These are phyloP conservation scores for Porcisia hertigi DNA, from an alignment of 208 protist genomes.

Conservation along the genomic window DNA sequence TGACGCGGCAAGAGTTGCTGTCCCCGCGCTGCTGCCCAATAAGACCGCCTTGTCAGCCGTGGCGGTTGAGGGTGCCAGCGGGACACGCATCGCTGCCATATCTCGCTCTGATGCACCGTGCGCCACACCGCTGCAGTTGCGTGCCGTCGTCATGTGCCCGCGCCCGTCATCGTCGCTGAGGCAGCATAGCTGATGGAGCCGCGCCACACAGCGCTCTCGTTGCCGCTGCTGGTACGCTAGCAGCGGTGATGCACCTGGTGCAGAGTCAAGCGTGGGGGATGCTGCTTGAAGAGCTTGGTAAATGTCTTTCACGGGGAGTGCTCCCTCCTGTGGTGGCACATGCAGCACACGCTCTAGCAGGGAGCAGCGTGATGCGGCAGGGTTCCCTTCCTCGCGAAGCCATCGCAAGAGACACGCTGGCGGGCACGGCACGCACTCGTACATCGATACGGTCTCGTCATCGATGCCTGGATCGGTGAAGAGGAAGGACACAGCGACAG, in stretches of 20 bases:
- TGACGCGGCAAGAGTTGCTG: neutral
- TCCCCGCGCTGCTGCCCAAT: neutral
- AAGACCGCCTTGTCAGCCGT: neutral
- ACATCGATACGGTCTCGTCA: conserved; percentile 66
- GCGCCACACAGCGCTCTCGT: conserved; percentile 16
- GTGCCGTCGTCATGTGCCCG: neutral
- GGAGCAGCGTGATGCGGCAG: conserved; percentile 25
- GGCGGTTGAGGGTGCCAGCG: neutral
- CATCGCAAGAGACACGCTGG: conserved; percentile 28
- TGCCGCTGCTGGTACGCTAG: conserved; percentile 1
- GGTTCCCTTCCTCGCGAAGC: conserved; percentile 3
- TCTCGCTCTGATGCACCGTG: no score
- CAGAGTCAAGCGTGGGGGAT: neutral
- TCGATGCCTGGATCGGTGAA: conserved; percentile 69
- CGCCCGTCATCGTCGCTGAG: conserved; percentile 29
- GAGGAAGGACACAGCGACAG: conserved; percentile 65
- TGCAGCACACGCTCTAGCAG: conserved; percentile 37
- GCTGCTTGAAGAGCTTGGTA: conserved; percentile 18
- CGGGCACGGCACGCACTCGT: conserved; percentile 64
- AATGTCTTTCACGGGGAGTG: conserved; percentile 32
- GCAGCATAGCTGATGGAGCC: conserved; percentile 33
- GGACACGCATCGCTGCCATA: no score
- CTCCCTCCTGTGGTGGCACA: conserved; percentile 21
- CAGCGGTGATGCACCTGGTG: neutral
- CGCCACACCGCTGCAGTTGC: neutral